A percentile compares a stretch with the other conserved stretches of the same genome.
phyloP scores from a whole-genome alignment of 225 moss, liverwort and hornwort genomes.

The Neckera pumila region DNA sequence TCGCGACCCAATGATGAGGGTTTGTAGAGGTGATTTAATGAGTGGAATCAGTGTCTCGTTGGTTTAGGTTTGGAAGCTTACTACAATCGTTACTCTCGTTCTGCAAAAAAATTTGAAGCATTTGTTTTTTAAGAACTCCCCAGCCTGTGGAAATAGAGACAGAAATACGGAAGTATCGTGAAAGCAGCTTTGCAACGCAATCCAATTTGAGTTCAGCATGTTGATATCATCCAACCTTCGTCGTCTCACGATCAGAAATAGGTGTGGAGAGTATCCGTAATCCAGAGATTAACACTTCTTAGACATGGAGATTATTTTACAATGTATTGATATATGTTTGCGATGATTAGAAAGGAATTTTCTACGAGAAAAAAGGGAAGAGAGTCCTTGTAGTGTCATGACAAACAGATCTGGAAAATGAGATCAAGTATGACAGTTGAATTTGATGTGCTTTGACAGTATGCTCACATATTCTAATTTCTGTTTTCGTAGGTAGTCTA shows the following conservation, averaged over 20 bases:
- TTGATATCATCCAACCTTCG: conserved; percentile 41
- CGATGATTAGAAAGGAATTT: neutral
- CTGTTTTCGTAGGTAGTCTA: neutral
- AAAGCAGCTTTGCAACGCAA: conserved; percentile 9
- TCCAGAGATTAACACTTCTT: neutral
- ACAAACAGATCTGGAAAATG: neutral
- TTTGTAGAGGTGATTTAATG: too few relatives aligned
- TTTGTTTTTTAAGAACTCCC: neutral
- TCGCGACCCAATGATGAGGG: too few relatives aligned
- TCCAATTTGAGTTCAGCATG: conserved; percentile 24
- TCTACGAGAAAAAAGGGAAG: neutral
- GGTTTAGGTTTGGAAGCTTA: too few relatives aligned
- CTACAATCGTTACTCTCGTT: neutral
- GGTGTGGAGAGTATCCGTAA: conserved; percentile 1
- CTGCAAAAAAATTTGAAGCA: neutral
- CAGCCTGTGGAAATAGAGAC: neutral
- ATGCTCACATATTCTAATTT: neutral
- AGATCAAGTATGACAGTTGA: neutral
- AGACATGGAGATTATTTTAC: neutral
- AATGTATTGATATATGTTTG: neutral
- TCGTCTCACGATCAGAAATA: conserved; percentile 51
- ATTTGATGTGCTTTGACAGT: neutral
- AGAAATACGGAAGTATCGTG: conserved; percentile 30
- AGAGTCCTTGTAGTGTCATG: neutral
- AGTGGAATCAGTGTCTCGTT: too few relatives aligned